Percentiles rank a stretch among this genome's conserved stretches.
phyloP scores from a whole-genome alignment of 2,329 filamentous ascomycete genomes.

The Pseudogymnoascus sp. region DNA sequence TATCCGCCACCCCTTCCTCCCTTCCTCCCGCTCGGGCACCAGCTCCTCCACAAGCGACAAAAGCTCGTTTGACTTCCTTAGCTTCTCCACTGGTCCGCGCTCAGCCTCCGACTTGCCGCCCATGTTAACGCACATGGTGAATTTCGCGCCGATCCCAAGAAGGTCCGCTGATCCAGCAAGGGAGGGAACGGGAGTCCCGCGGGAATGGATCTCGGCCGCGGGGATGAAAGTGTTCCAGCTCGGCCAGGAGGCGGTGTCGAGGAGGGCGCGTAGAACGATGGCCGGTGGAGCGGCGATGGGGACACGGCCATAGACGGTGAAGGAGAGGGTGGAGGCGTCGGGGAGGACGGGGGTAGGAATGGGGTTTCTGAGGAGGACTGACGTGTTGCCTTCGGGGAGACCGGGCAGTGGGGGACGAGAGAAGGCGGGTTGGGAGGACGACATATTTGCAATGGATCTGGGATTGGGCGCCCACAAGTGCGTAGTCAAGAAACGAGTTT shows the following conservation, averaged over 20 bases:
- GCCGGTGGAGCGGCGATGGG: constrained; percentile 14
- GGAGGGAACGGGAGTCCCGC: constrained; percentile 16
- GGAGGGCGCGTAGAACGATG: constrained; percentile 15
- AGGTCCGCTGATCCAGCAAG: constrained; percentile 9
- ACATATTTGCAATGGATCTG: neutral
- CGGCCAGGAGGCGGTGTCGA: constrained; percentile 18
- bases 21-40: constrained; percentile 16
- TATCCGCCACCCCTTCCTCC: constrained; percentile 31
- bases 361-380: neutral
- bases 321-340: constrained; percentile 9
- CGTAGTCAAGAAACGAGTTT: neutral
- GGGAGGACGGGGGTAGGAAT: neutral
- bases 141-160: constrained; percentile 10
- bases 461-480: neutral
- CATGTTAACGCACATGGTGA: constrained; percentile 20
- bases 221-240: constrained; percentile 49
- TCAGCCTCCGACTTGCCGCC: constrained; percentile 14
- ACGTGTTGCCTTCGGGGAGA: neutral
- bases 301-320: constrained; percentile 16
- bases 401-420: neutral
- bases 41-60: neutral
- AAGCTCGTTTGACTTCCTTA: neutral
- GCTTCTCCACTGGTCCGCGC: constrained; percentile 9
- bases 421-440: neutral
- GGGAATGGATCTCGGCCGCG: constrained; percentile 47